These are phyloP conservation scores for Nitzschia palea DNA, from an alignment of 108 stramenopile genomes.

Conservation along the genomic window DNA sequence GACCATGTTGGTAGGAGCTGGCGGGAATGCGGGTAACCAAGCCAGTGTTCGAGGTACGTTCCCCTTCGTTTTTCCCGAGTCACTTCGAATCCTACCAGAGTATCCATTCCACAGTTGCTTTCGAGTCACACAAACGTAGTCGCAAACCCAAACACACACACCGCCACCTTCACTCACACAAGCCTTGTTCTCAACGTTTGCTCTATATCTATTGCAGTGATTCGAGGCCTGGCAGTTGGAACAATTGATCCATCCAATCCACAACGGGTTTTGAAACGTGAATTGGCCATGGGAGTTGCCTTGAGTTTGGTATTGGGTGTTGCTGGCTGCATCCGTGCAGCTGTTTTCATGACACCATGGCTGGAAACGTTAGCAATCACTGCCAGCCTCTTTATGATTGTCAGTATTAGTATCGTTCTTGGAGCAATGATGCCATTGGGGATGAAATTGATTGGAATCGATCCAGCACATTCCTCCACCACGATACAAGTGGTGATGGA, in stretches of 20 bases:
- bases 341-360: conserved; percentile 59
- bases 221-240: conserved; percentile 80
- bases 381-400: conserved; percentile 68
- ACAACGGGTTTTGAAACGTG: conserved; percentile 43
- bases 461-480: conserved; percentile 88
- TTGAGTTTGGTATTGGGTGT: conserved; percentile 63
- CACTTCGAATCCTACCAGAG: no score
- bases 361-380: conserved; percentile 82
- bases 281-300: conserved; percentile 63
- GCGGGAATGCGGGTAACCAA: conserved; percentile 93
- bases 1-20: conserved; percentile 93
- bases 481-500: conserved; percentile 94
- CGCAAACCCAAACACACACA: no score
- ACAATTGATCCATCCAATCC: conserved; percentile 47
- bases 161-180: no score
- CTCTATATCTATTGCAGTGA: conserved; percentile 44
- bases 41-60: conserved; percentile 78
- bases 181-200: no score
- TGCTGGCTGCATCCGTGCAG: conserved; percentile 70
- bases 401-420: conserved; percentile 69
- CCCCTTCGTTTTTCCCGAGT: no score
- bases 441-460: conserved; percentile 76
- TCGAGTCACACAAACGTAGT: not conserved
- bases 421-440: conserved; percentile 78
- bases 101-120: no score